Evolutionary conservation across 352 stramenopile genomes (phyloP).

Genomic region (Globisporangium camurandrum): DNA sequence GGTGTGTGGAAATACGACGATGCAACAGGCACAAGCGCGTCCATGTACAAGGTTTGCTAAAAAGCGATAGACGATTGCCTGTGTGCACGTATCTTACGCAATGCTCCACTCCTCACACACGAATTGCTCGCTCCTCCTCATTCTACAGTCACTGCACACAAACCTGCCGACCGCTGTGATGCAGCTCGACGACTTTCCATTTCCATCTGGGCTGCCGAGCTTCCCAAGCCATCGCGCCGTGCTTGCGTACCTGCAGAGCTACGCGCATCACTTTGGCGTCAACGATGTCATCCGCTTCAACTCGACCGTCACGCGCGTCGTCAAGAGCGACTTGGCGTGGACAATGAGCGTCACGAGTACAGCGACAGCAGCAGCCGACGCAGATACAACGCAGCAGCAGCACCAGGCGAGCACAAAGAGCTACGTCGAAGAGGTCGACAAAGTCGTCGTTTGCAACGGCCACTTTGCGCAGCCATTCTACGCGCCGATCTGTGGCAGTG

Average conservation of each 20-base stretch:
- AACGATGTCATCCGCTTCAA: constrained; percentile 39
- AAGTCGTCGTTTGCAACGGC: constrained; percentile 70
- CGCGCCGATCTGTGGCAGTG: constrained; percentile 37
- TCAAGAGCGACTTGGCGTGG: constrained; percentile 18
- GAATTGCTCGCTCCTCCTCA: not conserved
- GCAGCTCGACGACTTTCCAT: constrained; percentile 65
- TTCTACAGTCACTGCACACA: constrained; percentile 56
- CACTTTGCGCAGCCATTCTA: constrained; percentile 61
- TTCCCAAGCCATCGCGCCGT: constrained; percentile 62
- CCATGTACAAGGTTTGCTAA: constrained; percentile 77
- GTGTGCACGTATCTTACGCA: not conserved
- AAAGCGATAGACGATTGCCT: too few species aligned
- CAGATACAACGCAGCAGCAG: constrained; percentile 21
- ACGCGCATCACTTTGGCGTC: constrained; percentile 47
- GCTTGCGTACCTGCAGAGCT: constrained; percentile 62
- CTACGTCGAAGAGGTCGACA: constrained; percentile 69
- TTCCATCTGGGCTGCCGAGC: constrained; percentile 37
- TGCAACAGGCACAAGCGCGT: constrained; percentile 31
- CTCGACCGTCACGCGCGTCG: constrained; percentile 39
- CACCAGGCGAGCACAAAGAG: constrained; percentile 21
- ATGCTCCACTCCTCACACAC: not conserved
- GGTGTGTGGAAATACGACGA: constrained; percentile 80
- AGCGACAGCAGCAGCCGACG: constrained; percentile 16
- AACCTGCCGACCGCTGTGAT: constrained; percentile 77
- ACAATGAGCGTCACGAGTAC: not conserved